phyloP scores from a whole-genome alignment of 352 stramenopile genomes.

The Phytopythium ostracodes region DNA sequence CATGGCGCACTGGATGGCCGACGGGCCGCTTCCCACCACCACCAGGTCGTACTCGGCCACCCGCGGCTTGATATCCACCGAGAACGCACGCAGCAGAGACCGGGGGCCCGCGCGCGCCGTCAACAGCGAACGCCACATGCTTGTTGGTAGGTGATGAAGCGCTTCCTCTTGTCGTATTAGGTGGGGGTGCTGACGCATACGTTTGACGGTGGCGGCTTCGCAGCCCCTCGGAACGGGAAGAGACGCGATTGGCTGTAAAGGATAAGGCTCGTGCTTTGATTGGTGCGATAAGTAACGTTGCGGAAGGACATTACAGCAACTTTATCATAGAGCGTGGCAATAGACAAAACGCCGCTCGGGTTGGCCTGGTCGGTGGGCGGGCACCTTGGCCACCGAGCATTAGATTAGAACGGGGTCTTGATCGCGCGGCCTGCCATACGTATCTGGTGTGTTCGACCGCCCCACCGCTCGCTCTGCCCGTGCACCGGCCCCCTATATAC shows the following conservation, averaged over 20 bases:
- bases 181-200: background rate
- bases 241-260: background rate
- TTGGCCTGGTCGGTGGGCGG: background rate
- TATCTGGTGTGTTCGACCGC: background rate
- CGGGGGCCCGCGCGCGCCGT: slow-evolving; percentile 2
- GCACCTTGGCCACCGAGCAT: no score
- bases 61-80: slow-evolving; percentile 26
- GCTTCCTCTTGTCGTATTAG: background rate
- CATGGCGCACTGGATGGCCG: slow-evolving; percentile 83
- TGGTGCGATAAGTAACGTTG: background rate
- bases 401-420: no score
- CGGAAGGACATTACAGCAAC: background rate
- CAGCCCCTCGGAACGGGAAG: background rate
- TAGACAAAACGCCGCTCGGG: background rate
- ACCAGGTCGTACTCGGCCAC: slow-evolving; percentile 77
- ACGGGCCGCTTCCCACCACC: slow-evolving; percentile 83
- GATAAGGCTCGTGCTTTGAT: background rate
- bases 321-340: background rate
- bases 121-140: background rate
- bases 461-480: background rate
- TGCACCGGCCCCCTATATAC: no score
- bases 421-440: no score
- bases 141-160: background rate
- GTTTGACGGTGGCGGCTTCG: no score
- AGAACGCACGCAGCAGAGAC: background rate